Evolutionary conservation across 2,329 filamentous ascomycete species (phyloP).

Genomic region (Periconia macrospinosa): DNA sequence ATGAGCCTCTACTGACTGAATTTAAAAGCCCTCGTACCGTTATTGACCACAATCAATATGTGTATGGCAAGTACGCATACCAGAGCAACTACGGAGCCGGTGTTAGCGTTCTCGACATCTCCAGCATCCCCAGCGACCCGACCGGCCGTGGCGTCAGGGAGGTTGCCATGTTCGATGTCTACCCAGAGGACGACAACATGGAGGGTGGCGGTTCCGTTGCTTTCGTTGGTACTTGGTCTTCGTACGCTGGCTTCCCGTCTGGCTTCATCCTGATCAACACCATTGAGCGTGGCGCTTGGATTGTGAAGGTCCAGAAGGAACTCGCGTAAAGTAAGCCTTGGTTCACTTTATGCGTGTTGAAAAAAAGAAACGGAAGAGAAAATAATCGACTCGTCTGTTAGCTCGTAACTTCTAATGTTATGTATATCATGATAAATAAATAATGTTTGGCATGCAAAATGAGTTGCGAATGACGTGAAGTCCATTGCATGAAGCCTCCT

Average conservation of each 20-base stretch:
- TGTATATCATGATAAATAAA: no score
- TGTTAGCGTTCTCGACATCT: conserved; percentile 44
- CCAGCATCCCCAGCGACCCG: conserved; percentile 41
- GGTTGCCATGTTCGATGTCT: conserved; percentile 47
- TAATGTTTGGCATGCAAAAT: no score
- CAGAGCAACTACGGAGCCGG: conserved; percentile 47
- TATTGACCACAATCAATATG: conserved; percentile 52
- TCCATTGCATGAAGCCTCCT: no score
- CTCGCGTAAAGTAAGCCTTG: conserved; percentile 3
- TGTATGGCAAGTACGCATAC: conserved; percentile 45
- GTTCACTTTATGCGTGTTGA: no score
- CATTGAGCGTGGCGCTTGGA: conserved; percentile 41
- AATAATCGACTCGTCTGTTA: no score
- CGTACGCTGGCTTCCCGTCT: conserved; percentile 40
- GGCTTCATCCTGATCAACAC: conserved; percentile 42
- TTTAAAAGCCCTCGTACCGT: conserved; percentile 22
- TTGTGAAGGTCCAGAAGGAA: conserved; percentile 31
- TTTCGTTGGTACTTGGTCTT: conserved; percentile 48
- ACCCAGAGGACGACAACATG: conserved; percentile 42
- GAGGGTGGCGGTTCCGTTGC: conserved; percentile 35
- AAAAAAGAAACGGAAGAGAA: no score
- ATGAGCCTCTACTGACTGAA: not conserved
- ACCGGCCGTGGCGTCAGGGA: conserved; percentile 43
- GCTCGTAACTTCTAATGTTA: not conserved
- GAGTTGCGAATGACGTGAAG: no score